Evolutionary conservation across 2,329 filamentous ascomycete genomes (phyloP).

Genomic region (Diaporthe sp.): DNA sequence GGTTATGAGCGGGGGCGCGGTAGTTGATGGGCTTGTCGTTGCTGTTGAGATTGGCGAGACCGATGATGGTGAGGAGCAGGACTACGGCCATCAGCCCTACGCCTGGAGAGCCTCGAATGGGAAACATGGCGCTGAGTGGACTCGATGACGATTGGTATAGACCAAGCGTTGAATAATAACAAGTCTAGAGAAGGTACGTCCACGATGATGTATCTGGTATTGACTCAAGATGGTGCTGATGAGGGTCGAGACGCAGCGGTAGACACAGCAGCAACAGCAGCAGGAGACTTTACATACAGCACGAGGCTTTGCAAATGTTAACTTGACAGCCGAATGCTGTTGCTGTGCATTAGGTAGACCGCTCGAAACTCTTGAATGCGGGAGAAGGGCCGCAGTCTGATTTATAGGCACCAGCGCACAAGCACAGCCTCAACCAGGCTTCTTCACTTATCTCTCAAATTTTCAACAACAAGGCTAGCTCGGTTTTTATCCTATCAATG

Average conservation of each 20-base stretch:
- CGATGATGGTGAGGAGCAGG: neutral
- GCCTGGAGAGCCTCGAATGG: neutral
- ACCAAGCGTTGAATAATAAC: neutral
- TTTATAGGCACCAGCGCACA: neutral
- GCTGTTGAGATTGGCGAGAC: neutral
- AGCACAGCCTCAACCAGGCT: neutral
- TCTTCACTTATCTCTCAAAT: neutral
- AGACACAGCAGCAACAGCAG: too few relatives aligned
- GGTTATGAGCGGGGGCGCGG: too few relatives aligned
- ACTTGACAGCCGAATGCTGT: too few relatives aligned
- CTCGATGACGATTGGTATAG: neutral
- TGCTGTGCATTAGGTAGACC: neutral
- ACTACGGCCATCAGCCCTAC: neutral
- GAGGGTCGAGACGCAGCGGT: neutral
- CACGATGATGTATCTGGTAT: neutral
- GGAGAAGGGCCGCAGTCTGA: neutral
- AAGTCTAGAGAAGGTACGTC: slow-evolving; percentile 54
- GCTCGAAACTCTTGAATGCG: neutral
- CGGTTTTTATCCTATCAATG: neutral
- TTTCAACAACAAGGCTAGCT: neutral
- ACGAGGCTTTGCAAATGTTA: neutral
- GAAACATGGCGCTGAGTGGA: neutral
- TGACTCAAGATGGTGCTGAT: neutral
- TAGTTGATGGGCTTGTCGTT: neutral
- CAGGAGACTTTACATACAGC: neutral